A percentile compares a stretch with the other conserved stretches of the same genome.
phyloP scores from a whole-genome alignment of 202 grass and related monocot species.

The Eragrostis tef region DNA sequence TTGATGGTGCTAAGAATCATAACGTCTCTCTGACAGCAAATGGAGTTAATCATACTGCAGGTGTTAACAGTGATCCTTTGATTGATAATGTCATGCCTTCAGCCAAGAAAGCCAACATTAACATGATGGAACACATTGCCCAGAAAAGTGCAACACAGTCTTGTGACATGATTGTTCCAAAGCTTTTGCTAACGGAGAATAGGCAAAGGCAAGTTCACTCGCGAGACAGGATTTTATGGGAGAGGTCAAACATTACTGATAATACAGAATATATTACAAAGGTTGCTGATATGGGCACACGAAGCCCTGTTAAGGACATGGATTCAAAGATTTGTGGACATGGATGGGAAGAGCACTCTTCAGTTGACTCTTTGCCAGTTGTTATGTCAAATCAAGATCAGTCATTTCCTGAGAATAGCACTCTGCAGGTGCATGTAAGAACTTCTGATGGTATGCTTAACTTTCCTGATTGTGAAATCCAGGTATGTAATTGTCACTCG shows the following conservation, averaged over 20 bases:
- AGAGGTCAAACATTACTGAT: conserved; percentile 46
- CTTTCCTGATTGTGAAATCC: conserved; percentile 54
- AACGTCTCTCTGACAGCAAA: conserved; percentile 19
- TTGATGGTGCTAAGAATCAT: conserved; percentile 25
- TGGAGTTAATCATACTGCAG: conserved; percentile 16
- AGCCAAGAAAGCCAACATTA: conserved; percentile 34
- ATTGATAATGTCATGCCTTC: conserved; percentile 25
- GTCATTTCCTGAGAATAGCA: not conserved
- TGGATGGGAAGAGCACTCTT: conserved; percentile 8
- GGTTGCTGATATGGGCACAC: conserved; percentile 31
- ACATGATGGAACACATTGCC: conserved; percentile 30
- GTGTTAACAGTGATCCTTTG: conserved; percentile 27
- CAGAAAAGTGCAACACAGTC: conserved; percentile 9
- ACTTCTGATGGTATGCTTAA: conserved; percentile 42
- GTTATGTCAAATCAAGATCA: no score
- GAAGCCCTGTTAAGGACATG: conserved; percentile 26
- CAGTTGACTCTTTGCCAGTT: not conserved
- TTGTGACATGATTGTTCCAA: conserved; percentile 37
- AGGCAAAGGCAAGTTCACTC: conserved; percentile 56
- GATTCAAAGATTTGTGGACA: not conserved
- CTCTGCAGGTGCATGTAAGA: conserved; percentile 38
- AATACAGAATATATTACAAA: conserved; percentile 34
- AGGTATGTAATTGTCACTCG: conserved; percentile 47
- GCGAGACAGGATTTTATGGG: conserved; percentile 39
- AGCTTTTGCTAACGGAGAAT: conserved; percentile 43